Conservation (phyloP, 495 filamentous ascomycete genomes). For the Penicillium steckii region DNA sequence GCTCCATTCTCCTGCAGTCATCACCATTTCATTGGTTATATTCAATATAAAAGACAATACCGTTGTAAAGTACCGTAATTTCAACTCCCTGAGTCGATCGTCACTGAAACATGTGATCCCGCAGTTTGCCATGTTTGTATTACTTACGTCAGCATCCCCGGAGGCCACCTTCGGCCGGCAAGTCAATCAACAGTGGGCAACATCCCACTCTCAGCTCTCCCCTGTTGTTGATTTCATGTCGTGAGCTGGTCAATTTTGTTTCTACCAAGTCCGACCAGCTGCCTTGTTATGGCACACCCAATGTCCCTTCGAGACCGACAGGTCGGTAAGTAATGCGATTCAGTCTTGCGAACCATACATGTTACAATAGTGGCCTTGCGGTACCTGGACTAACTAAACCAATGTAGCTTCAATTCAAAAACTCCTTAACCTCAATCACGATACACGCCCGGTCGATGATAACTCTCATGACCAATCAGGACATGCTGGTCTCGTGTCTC, state of each 20-base stretch:
- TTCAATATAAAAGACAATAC: no score
- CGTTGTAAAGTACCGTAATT: slow-evolving; percentile 9
- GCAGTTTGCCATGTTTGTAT: slow-evolving; percentile 19
- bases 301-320: slow-evolving; percentile 91
- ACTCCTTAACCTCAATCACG: slow-evolving; percentile 91
- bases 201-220: background rate
- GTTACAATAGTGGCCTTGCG: background rate
- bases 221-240: slow-evolving; percentile 12
- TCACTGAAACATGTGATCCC: slow-evolving; percentile 15
- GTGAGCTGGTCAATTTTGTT: slow-evolving; percentile 17
- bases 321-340: slow-evolving; percentile 76
- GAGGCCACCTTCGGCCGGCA: slow-evolving; percentile 13
- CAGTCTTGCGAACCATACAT: slow-evolving; percentile 20
- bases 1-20: no score
- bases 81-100: background rate
- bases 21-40: background rate
- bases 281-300: slow-evolving; percentile 63
- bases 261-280: slow-evolving; percentile 3
- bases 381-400: slow-evolving; percentile 16
- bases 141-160: slow-evolving; percentile 17
- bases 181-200: slow-evolving; percentile 17
- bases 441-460: slow-evolving; percentile 53
- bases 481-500: slow-evolving; percentile 60
- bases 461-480: slow-evolving; percentile 50
- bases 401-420: slow-evolving; percentile 86